A percentile compares a stretch with the other conserved stretches of the same genome.
Conservation (phyloP, 495 filamentous ascomycete species). For the Wilcoxina mikolae region DNA sequence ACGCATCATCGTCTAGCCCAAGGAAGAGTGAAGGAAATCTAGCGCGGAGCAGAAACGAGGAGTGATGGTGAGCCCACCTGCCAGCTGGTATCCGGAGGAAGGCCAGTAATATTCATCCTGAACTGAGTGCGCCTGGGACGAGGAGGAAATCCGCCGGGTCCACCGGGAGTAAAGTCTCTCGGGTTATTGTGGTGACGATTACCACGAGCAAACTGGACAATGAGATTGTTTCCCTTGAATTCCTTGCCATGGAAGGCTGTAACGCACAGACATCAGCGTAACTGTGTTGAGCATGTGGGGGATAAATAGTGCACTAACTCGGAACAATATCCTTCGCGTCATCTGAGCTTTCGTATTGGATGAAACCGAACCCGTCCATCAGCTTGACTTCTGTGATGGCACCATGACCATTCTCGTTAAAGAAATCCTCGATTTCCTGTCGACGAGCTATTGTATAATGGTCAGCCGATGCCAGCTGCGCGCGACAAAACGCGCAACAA, state of each 20-base stretch:
- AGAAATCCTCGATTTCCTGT: constrained; percentile 89
- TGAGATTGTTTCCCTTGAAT: constrained; percentile 92
- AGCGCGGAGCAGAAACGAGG: constrained; percentile 29
- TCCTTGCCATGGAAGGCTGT: constrained; percentile 71
- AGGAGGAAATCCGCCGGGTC: constrained; percentile 64
- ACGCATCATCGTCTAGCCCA: constrained; percentile 11
- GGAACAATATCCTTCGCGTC: constrained; percentile 96
- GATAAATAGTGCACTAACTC: constrained; percentile 43
- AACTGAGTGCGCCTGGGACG: constrained; percentile 86
- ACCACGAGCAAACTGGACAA: constrained; percentile 94
- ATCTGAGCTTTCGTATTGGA: constrained; percentile 95
- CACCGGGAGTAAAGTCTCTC: constrained; percentile 35
- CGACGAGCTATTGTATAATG: constrained; percentile 29
- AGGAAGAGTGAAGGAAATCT: constrained; percentile 24
- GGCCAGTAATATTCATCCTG: constrained; percentile 93
- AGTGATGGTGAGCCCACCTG: constrained; percentile 69
- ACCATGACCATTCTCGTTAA: constrained; percentile 84
- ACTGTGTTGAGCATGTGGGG: constrained; percentile 32
- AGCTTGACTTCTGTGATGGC: constrained; percentile 98
- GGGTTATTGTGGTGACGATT: constrained; percentile 72
- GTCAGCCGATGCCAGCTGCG: background rate
- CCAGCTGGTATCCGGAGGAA: constrained; percentile 97
- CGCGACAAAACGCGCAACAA: constrained; percentile 10
- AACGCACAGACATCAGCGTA: constrained; percentile 14
- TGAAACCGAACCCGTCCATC: constrained; percentile 99